phyloP scores from a whole-genome alignment of 148 eudicot genomes.

The Rhododendron kiyosumense region DNA sequence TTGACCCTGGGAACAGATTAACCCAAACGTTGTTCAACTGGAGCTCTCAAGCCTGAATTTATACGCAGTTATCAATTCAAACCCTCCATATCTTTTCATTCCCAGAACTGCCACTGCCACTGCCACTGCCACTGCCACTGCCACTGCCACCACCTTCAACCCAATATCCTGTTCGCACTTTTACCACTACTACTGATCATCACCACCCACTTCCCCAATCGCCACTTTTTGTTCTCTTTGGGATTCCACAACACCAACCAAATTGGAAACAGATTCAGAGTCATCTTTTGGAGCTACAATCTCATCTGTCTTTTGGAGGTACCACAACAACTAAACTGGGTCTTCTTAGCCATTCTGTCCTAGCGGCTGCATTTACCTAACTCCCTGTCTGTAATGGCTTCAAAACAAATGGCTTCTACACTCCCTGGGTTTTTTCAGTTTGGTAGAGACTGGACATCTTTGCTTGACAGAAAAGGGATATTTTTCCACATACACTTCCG shows the following conservation, averaged over 20 bases:
- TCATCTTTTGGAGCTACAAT: background rate
- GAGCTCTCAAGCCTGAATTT: background rate
- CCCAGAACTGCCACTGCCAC: background rate
- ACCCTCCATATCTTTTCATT: background rate
- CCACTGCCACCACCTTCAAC: background rate
- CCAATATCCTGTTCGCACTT: background rate
- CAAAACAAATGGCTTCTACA: background rate
- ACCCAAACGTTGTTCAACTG: background rate
- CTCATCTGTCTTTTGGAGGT: background rate
- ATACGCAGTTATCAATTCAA: background rate
- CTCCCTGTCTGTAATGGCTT: background rate
- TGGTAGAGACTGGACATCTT: background rate
- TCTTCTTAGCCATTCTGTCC: background rate
- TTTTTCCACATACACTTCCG: background rate
- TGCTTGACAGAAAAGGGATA: background rate
- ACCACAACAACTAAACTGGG: background rate
- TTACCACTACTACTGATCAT: background rate
- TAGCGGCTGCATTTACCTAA: background rate
- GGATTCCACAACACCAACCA: background rate
- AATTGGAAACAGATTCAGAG: background rate
- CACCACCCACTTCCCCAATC: background rate
- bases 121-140: background rate
- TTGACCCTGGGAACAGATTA: background rate
- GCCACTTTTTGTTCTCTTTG: background rate
- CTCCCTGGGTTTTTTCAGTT: background rate